These are phyloP conservation scores for Trichocladium uniseriatum DNA, from an alignment of 495 filamentous ascomycete species.

Conservation along the genomic window DNA sequence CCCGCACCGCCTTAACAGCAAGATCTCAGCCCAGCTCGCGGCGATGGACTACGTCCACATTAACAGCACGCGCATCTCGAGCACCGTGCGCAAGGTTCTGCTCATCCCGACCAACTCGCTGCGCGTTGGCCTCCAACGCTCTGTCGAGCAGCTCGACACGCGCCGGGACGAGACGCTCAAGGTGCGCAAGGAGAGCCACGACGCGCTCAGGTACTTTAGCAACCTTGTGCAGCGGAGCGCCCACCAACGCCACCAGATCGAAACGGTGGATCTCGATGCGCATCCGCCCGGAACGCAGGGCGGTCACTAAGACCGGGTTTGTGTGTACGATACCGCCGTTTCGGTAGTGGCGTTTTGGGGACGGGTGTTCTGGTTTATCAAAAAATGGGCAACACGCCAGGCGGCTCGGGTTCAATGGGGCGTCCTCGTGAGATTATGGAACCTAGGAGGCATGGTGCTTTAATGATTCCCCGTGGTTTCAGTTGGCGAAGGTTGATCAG, in stretches of 20 bases:
- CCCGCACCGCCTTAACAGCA: conserved; percentile 73
- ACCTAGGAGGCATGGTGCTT: neutral
- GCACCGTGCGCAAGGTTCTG: conserved; percentile 77
- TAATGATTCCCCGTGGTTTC: neutral
- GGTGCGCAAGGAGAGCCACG: conserved; percentile 60
- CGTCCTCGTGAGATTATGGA: neutral
- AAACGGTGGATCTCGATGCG: conserved; percentile 72
- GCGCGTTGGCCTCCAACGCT: conserved; percentile 65
- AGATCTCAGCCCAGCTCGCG: conserved; percentile 68
- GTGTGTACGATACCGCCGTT: neutral
- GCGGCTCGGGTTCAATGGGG: no score
- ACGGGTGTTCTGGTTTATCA: neutral
- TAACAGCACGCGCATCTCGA: conserved; percentile 74
- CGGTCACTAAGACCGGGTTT: neutral
- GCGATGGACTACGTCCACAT: conserved; percentile 85
- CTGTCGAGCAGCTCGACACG: conserved; percentile 67
- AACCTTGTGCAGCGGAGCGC: conserved; percentile 72
- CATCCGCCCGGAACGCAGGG: conserved; percentile 37
- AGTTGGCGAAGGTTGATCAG: neutral
- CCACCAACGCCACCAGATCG: conserved; percentile 62
- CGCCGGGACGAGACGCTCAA: conserved; percentile 73
- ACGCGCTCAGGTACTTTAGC: conserved; percentile 75
- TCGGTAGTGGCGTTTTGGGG: neutral
- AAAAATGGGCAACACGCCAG: neutral
- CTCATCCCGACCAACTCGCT: conserved; percentile 76